phyloP scores from a whole-genome alignment of 2,329 filamentous ascomycete species.

The Raffaelea albimanens region DNA sequence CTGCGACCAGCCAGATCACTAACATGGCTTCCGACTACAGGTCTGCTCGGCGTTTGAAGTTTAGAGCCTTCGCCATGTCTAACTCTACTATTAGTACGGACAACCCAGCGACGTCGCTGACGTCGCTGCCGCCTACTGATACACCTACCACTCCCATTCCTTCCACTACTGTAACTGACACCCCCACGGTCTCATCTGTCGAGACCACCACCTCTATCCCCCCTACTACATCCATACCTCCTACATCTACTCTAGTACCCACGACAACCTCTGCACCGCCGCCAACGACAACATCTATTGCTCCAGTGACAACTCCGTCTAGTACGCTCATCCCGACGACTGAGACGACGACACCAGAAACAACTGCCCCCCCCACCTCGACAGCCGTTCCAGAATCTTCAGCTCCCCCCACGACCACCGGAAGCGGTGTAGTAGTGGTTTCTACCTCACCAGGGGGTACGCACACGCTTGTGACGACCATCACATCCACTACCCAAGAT shows the following conservation, averaged over 20 bases:
- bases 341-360: conserved; percentile 6
- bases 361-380: conserved; percentile 3
- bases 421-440: too few species aligned
- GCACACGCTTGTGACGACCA: conserved; percentile 12
- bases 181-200: background rate
- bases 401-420: too few species aligned
- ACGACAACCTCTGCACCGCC: conserved; percentile 8
- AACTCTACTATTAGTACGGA: conserved; percentile 17
- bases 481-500: conserved; percentile 9
- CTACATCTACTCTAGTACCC: background rate
- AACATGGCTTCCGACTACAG: conserved; percentile 19
- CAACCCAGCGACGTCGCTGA: background rate
- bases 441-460: too few species aligned
- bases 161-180: conserved; percentile 1
- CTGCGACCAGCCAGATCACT: conserved; percentile 10
- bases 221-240: background rate
- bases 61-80: conserved; percentile 21
- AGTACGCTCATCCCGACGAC: conserved; percentile 14
- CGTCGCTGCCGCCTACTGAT: background rate
- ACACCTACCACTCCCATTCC: background rate
- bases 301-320: conserved; percentile 5
- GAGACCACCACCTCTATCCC: background rate
- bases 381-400: too few species aligned
- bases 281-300: conserved; percentile 11
- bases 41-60: conserved; percentile 16